Evolutionary conservation across 2,329 filamentous ascomycete genomes (phyloP).

Genomic region (Metarhizium album): DNA sequence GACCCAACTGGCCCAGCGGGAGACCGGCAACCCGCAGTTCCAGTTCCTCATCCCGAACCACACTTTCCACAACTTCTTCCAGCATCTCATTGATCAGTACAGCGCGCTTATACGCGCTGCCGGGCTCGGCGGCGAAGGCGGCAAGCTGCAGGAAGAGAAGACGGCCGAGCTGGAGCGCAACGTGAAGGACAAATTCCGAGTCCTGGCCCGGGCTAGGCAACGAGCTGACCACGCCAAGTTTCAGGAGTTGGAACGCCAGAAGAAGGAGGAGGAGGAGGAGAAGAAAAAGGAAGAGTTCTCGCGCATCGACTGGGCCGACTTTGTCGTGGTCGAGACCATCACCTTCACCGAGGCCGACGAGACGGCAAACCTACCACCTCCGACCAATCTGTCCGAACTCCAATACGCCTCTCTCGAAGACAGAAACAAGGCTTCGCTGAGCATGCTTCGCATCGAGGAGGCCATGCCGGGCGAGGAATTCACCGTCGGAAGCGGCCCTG

Average conservation of each 20-base stretch:
- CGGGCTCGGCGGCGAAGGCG: constrained; percentile 53
- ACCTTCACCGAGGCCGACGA: constrained; percentile 86
- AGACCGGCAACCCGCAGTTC: constrained; percentile 87
- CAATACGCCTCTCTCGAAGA: constrained; percentile 93
- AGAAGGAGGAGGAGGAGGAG: constrained; percentile 80
- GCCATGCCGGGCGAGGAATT: constrained; percentile 70
- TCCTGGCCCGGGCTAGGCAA: constrained; percentile 71
- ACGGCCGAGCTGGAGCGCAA: constrained; percentile 65
- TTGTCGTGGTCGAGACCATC: constrained; percentile 90
- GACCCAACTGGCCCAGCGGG: constrained; percentile 78
- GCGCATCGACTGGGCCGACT: constrained; percentile 96
- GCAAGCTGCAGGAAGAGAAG: constrained; percentile 61
- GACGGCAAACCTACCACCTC: constrained; percentile 72
- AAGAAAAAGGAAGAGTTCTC: constrained; percentile 66
- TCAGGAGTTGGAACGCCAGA: constrained; percentile 73
- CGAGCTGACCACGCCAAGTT: constrained; percentile 80
- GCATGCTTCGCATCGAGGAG: constrained; percentile 81
- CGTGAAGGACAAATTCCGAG: constrained; percentile 65
- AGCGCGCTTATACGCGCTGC: constrained; percentile 62
- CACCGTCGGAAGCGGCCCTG: constrained; percentile 37
- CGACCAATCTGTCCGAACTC: constrained; percentile 79
- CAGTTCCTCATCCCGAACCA: constrained; percentile 93
- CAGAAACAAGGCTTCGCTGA: constrained; percentile 81
- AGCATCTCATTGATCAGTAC: constrained; percentile 87
- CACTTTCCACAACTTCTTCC: constrained; percentile 93